Evolutionary conservation across 1,284 basidiomycete species (phyloP).

Genomic region (Pyrrhoderma noxium): DNA sequence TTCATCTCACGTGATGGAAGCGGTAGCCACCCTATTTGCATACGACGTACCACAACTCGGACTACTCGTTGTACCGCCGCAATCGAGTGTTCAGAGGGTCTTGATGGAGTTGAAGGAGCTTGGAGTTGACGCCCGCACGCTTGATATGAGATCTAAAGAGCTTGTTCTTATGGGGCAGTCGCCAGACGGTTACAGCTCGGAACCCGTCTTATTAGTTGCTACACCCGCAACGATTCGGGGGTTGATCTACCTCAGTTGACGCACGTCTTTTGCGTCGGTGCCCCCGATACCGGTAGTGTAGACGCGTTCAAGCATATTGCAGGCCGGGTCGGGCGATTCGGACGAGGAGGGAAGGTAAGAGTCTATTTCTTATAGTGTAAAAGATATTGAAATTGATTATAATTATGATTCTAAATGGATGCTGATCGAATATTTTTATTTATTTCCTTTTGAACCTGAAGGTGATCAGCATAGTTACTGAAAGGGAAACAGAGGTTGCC

Average conservation of each 20-base stretch:
- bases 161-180: slow-evolving; percentile 33
- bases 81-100: slow-evolving; percentile 48
- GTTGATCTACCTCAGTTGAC: slow-evolving; percentile 62
- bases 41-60: slow-evolving; percentile 62
- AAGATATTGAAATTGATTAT: neutral
- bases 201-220: slow-evolving; percentile 57
- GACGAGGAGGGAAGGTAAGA: slow-evolving; percentile 41
- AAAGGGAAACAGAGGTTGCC: slow-evolving; percentile 21
- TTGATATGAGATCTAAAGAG: slow-evolving; percentile 40
- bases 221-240: slow-evolving; percentile 64
- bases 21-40: slow-evolving; percentile 61
- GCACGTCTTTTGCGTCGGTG: slow-evolving; percentile 67
- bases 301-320: slow-evolving; percentile 65
- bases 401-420: neutral
- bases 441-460: neutral
- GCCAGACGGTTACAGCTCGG: slow-evolving; percentile 35
- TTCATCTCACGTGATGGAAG: slow-evolving; percentile 51
- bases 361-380: neutral
- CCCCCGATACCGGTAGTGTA: slow-evolving; percentile 43
- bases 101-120: slow-evolving; percentile 56
- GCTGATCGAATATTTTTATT: no score
- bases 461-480: slow-evolving; percentile 48
- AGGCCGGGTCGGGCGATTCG: slow-evolving; percentile 71
- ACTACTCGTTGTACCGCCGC: slow-evolving; percentile 57
- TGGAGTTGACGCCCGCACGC: slow-evolving; percentile 57